phyloP scores from a whole-genome alignment of 2,329 filamentous ascomycete genomes.

The Paecilomyces variotii region DNA sequence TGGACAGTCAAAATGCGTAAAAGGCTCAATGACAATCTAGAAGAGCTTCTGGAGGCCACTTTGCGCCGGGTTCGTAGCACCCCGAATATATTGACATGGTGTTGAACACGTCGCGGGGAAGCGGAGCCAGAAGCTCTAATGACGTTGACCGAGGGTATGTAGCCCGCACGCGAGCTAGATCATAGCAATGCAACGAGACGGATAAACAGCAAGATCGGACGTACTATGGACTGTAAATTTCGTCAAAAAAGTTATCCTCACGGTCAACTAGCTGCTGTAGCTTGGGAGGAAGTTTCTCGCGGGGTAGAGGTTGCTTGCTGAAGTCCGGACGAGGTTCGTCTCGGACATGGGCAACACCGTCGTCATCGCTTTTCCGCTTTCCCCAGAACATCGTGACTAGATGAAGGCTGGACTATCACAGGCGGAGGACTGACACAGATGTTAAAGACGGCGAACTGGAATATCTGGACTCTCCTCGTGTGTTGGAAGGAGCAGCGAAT shows the following conservation, averaged over 20 bases:
- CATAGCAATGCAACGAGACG: neutral
- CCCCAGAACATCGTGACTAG: constrained; percentile 24
- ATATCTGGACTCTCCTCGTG: constrained; percentile 1
- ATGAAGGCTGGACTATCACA: neutral
- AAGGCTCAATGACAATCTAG: neutral
- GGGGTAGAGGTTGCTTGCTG: constrained; percentile 34
- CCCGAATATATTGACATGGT: neutral
- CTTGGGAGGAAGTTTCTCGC: constrained; percentile 45
- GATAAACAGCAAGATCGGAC: constrained; percentile 25
- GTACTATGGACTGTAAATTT: constrained; percentile 71
- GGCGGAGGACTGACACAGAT: neutral
- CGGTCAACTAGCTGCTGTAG: constrained; percentile 50
- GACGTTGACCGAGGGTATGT: constrained; percentile 1
- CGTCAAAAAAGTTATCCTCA: constrained; percentile 68
- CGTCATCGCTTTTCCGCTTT: constrained; percentile 15
- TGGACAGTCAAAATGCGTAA: neutral
- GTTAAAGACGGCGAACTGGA: neutral
- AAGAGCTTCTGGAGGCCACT: neutral
- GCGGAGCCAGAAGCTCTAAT: neutral
- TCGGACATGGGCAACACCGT: constrained; percentile 5
- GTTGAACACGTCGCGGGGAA: neutral
- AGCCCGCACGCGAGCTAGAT: neutral
- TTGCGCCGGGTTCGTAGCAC: neutral
- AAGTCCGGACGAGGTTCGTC: constrained; percentile 24
- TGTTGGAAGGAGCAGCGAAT: neutral